A percentile compares a stretch with the other conserved stretches of the same genome.
phyloP scores from a whole-genome alignment of 148 eudicot genomes.

The Rhododendron griersonianum region DNA sequence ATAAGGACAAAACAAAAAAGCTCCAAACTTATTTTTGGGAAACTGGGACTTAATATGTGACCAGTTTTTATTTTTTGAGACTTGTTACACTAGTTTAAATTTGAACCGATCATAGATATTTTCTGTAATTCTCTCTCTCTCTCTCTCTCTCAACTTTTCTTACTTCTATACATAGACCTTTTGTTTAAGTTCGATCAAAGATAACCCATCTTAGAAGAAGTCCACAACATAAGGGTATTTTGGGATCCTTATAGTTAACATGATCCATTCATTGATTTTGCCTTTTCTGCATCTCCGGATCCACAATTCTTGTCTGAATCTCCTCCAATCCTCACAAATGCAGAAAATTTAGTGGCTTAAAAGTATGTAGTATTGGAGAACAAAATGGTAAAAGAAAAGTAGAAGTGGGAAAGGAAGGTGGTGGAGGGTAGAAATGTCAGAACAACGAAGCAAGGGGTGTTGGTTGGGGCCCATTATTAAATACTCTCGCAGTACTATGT shows the following conservation, averaged over 20 bases:
- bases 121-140: neutral
- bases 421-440: constrained; percentile 14
- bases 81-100: neutral
- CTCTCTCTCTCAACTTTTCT: neutral
- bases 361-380: neutral
- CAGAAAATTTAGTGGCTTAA: neutral
- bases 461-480: neutral
- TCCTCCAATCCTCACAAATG: neutral
- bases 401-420: neutral
- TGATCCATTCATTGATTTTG: neutral
- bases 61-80: neutral
- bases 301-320: neutral
- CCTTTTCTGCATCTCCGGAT: neutral
- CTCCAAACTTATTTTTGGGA: too few species aligned
- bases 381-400: neutral
- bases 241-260: neutral
- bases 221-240: neutral
- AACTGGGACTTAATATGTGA: too few species aligned
- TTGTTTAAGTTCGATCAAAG: neutral
- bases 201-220: neutral
- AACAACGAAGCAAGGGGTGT: neutral
- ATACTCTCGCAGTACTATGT: neutral
- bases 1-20: too few species aligned
- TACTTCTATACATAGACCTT: neutral
- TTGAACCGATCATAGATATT: neutral